Evolutionary conservation across 306 rosid genomes (phyloP), one percentile per base, ranked within the genome.

Genomic region (Cucumis hystrix): DNA sequence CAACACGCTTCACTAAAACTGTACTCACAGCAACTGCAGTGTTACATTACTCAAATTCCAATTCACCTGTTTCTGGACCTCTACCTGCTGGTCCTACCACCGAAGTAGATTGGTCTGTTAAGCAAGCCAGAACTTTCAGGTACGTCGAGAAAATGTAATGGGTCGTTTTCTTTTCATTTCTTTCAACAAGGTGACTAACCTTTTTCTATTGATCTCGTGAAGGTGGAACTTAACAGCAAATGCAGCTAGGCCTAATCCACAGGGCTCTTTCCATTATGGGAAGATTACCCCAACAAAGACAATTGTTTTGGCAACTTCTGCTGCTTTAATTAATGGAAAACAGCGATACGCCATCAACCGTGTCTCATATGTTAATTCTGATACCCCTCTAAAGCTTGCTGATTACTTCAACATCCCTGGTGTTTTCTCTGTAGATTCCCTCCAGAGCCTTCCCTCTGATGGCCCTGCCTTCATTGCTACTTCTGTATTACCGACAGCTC

Each of bases 191-290:
- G 21, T 15, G 25, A 43, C 57, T 59, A 21, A 41, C 21, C 18
- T 60, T 37, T 45, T 65, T 25, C 59, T 13, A n/a, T 39, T 58
- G 74, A 79, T 69, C 76, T 81, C 69, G 30, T 86, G 80, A 83
- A 94, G 97, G 86, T 92, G 98, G 98, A 96, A 92, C 82, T 83
- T 96, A 89, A 92, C 98, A 21, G 98, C 98, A 78, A 96, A 83
- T 86, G 99, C 99, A 55, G 99, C 99, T 16, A 88, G 99, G 92
- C 98, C 98, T 67, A 95, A 95, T 78, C 99, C 99, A 75, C 99
- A 95, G 80, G 99, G 99, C 7, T 95, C 99, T 39, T 95, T 80
- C 86, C 99, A 95, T 87, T 95, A 95, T 52, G 99, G 99, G 79
- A 84, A 52, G 79, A 88, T 96, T 43, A 83, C 86, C 47, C 85